Evolutionary conservation across 305 asterid species (phyloP).

Genomic region (Fraxinus greggii): DNA sequence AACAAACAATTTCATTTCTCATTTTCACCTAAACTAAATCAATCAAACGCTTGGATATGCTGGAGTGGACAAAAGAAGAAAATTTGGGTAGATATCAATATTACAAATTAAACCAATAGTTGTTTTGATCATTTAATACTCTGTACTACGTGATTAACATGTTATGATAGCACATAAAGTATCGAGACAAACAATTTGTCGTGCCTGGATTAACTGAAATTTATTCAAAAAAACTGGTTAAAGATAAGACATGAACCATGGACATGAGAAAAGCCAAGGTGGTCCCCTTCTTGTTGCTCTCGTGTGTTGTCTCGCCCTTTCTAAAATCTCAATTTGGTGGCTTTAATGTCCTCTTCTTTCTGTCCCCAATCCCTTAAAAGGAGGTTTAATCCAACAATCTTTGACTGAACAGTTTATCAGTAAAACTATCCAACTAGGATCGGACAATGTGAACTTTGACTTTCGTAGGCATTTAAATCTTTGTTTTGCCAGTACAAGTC

Average conservation of each 20-base stretch:
- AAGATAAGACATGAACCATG: conserved; percentile 21
- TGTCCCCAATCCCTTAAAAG: conserved; percentile 55
- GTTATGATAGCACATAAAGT: background rate
- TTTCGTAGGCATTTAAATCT: conserved; percentile 36
- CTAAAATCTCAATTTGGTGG: conserved; percentile 42
- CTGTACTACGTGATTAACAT: background rate
- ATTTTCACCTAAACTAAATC: background rate
- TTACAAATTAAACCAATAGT: no score
- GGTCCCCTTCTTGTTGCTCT: conserved; percentile 35
- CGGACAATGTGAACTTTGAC: conserved; percentile 74
- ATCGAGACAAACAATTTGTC: conserved; percentile 28
- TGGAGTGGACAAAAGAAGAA: no score
- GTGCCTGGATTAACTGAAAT: conserved; percentile 34
- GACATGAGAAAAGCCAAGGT: conserved; percentile 51
- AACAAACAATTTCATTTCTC: background rate
- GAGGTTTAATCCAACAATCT: conserved; percentile 34
- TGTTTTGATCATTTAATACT: no score
- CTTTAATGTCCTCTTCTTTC: conserved; percentile 43
- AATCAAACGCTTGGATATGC: background rate
- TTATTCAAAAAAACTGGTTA: conserved; percentile 15
- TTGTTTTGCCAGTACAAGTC: conserved; percentile 5
- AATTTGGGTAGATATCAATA: no score
- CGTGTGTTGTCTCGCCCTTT: conserved; percentile 23
- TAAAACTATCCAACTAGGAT: conserved; percentile 55
- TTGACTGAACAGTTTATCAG: conserved; percentile 51